Base-by-base conservation (phyloP, 805 yeast genomes). In the Pichia occidentalis region DNA sequence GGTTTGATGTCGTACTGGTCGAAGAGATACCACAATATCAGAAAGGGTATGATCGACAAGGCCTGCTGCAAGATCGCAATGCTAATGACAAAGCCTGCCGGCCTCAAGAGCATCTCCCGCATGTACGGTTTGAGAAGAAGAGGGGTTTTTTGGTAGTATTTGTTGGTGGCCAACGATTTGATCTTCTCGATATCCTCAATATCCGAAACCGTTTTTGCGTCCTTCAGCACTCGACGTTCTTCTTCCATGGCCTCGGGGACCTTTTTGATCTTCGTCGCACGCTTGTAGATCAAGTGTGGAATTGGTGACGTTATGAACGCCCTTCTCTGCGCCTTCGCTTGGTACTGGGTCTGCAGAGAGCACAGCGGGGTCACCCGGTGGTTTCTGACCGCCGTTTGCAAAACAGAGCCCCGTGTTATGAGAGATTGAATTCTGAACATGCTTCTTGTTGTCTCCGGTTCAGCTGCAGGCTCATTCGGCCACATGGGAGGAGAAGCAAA, bases 11-110 rank as follows among this genome's bases (percentile, higher is more conserved):
- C 60, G 22, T 59, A 59, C 37, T 71, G 61, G 48, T 72, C 71
- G 44, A 71, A 62, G 4, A 61, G 42, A 41, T 64, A 71, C 80
- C 80, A 74, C 5, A 73, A 45, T 0, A 69, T 66, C 4, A 73
- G 47, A 35, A 74, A 64, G 6, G 80, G 80, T 14, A 70, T 63
- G 4, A 74, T 61, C 1, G 77, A 77, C 0, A 77, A 63, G 33
- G 70, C 51, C 47, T 74, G 79, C 45, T 74, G 80, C 12, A 74
- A 58, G 10, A 73, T 60, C 6, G 67, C 54, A 47, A 74, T 71
- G 11, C 76, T 61, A 3, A 71, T 48, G 6, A 71, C 69, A 48
- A 61, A 61, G 9, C 59, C 63, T 23, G 58, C 32, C 1, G 67
- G 67, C 32, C 62, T 44, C 4, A 50, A 29, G 40, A 60, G 34